Evolutionary conservation across 495 filamentous ascomycete species (phyloP).

Genomic region (Tetracladium marchalianum): DNA sequence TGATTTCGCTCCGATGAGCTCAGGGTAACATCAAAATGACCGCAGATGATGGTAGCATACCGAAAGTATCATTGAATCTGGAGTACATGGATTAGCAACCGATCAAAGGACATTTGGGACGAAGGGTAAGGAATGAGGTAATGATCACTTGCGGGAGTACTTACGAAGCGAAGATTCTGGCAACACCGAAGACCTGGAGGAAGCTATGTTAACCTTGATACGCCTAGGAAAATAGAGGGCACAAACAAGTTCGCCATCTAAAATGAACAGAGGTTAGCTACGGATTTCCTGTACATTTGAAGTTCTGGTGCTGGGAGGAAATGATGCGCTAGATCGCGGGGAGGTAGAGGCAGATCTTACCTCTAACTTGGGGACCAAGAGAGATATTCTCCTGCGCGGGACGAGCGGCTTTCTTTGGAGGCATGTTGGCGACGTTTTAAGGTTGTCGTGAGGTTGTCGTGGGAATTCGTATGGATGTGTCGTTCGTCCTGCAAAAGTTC

Average conservation of each 20-base stretch:
- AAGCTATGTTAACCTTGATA: background rate
- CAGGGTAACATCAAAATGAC: no score
- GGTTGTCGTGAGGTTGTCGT: background rate
- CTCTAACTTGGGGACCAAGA: constrained; percentile 87
- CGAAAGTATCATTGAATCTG: constrained; percentile 81
- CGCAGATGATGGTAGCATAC: no score
- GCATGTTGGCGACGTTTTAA: constrained; percentile 41
- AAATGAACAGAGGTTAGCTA: background rate
- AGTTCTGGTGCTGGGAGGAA: background rate
- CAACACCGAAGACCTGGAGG: constrained; percentile 78
- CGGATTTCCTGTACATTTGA: background rate
- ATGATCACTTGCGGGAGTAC: constrained; percentile 10
- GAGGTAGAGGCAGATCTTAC: constrained; percentile 31
- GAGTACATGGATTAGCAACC: no score
- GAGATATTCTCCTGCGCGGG: constrained; percentile 91
- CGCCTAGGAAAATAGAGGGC: no score
- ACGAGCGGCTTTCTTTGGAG: constrained; percentile 75
- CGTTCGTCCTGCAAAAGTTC: background rate
- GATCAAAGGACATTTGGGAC: constrained; percentile 9
- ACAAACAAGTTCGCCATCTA: constrained; percentile 62
- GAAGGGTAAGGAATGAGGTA: constrained; percentile 14
- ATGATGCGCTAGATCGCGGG: background rate
- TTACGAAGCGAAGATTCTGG: constrained; percentile 93
- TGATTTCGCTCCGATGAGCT: no score
- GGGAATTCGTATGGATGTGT: background rate